phyloP scores from a whole-genome alignment of 257 asterid species.

The Scutellaria galericulata region DNA sequence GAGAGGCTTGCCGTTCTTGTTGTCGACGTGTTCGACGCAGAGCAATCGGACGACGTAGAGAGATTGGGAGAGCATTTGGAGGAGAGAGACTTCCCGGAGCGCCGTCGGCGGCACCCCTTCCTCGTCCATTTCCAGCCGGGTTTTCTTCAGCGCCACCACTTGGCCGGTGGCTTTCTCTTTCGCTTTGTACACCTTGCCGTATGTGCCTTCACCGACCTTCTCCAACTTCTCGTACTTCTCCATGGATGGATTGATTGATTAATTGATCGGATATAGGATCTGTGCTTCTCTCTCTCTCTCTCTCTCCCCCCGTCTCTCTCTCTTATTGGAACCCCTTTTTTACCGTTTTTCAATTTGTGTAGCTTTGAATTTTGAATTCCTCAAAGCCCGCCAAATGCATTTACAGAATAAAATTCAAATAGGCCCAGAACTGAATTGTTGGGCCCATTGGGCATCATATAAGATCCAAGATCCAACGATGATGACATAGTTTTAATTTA shows the following conservation, averaged over 20 bases:
- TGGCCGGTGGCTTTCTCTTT: slow-evolving; percentile 87
- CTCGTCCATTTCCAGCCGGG: slow-evolving; percentile 97
- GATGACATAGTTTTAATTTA: too few relatives aligned
- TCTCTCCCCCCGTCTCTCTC: background rate
- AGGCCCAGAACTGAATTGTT: too few relatives aligned
- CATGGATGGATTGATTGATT: slow-evolving; percentile 35
- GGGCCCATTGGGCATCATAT: too few relatives aligned
- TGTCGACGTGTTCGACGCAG: slow-evolving; percentile 84
- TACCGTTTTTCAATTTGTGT: background rate
- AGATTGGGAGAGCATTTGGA: slow-evolving; percentile 94
- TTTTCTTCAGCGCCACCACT: slow-evolving; percentile 90
- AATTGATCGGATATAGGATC: background rate
- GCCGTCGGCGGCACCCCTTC: slow-evolving; percentile 98
- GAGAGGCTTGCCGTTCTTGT: slow-evolving; percentile 84
- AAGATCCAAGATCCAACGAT: too few relatives aligned
- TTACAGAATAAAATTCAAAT: too few relatives aligned
- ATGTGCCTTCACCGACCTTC: slow-evolving; percentile 98
- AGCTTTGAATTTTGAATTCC: slow-evolving; percentile 39
- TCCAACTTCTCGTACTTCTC: slow-evolving; percentile 89
- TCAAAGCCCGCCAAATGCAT: slow-evolving; percentile 29
- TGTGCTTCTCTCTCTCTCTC: background rate
- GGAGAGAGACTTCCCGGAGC: slow-evolving; percentile 88
- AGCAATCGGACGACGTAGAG: slow-evolving; percentile 88
- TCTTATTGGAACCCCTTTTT: background rate
- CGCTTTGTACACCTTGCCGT: slow-evolving; percentile 98